phyloP scores from a whole-genome alignment of 164 flowering plant genomes.

The Euptelea pleiosperma region DNA sequence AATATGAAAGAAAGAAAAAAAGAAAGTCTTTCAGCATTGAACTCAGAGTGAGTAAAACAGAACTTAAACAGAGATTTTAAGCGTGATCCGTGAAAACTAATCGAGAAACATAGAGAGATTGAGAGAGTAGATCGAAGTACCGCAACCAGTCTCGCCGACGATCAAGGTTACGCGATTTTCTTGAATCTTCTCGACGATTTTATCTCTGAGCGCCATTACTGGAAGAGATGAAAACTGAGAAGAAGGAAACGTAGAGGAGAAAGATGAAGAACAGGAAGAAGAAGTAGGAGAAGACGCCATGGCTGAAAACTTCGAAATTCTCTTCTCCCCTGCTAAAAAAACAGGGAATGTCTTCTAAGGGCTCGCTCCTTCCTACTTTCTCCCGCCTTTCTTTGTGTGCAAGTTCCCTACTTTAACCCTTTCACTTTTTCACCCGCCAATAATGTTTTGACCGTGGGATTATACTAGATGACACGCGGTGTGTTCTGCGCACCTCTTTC shows the following conservation, averaged over 20 bases:
- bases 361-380: too few relatives aligned
- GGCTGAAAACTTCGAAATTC: background rate
- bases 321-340: too few relatives aligned
- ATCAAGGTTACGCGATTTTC: conserved; percentile 90
- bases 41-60: too few relatives aligned
- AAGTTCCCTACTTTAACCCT: too few relatives aligned
- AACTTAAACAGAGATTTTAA: background rate
- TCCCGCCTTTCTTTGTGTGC: too few relatives aligned
- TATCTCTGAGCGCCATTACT: conserved; percentile 45
- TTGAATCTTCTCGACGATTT: conserved; percentile 68
- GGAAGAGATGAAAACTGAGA: conserved; percentile 49
- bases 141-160: conserved; percentile 95
- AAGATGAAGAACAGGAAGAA: conserved; percentile 29
- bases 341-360: too few relatives aligned
- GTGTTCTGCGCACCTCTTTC: too few relatives aligned
- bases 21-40: too few relatives aligned
- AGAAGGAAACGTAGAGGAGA: conserved; percentile 22
- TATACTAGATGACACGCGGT: too few relatives aligned
- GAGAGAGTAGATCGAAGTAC: conserved; percentile 35
- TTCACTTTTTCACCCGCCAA: too few relatives aligned
- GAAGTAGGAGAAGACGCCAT: conserved; percentile 52
- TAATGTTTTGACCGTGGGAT: too few relatives aligned
- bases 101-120: background rate
- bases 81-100: background rate
- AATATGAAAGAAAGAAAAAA: background rate